Conservation (phyloP, 2,329 filamentous ascomycete species). For the Fusarium sp. region DNA sequence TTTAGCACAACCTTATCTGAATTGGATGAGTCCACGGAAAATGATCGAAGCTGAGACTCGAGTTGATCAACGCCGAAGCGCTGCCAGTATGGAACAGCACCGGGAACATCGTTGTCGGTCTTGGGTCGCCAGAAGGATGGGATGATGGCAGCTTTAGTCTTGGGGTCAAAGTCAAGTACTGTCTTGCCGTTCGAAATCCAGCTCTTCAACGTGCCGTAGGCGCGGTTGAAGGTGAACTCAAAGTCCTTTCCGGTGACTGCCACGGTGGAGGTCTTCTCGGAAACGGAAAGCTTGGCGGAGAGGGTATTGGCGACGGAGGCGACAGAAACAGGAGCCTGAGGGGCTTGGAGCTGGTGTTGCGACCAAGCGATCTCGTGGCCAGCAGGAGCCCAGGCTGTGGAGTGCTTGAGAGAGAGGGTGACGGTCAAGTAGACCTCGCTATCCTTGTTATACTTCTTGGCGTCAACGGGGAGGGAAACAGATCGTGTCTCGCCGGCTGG, state of each 20-base stretch:
- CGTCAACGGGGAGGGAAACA: conserved; percentile 49
- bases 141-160: conserved; percentile 51
- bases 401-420: conserved; percentile 55
- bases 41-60: conserved; percentile 59
- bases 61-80: conserved; percentile 61
- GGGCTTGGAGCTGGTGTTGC: conserved; percentile 55
- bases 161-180: conserved; percentile 52
- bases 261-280: conserved; percentile 10
- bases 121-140: conserved; percentile 71
- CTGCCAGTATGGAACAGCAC: conserved; percentile 68
- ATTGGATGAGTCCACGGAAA: conserved; percentile 53
- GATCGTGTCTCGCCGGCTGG: conserved; percentile 52
- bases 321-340: neutral
- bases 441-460: conserved; percentile 45
- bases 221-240: conserved; percentile 57
- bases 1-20: conserved; percentile 61
- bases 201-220: conserved; percentile 55
- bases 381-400: conserved; percentile 61
- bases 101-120: conserved; percentile 72
- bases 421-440: conserved; percentile 60
- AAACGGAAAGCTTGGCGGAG: conserved; percentile 41
- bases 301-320: conserved; percentile 1
- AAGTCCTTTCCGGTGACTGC: conserved; percentile 46
- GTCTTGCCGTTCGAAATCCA: conserved; percentile 54
- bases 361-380: conserved; percentile 67